Evolutionary conservation across 345 rosid species (phyloP), one percentile per base, ranked within the genome.

Genomic region (Nephelium lappaceum): DNA sequence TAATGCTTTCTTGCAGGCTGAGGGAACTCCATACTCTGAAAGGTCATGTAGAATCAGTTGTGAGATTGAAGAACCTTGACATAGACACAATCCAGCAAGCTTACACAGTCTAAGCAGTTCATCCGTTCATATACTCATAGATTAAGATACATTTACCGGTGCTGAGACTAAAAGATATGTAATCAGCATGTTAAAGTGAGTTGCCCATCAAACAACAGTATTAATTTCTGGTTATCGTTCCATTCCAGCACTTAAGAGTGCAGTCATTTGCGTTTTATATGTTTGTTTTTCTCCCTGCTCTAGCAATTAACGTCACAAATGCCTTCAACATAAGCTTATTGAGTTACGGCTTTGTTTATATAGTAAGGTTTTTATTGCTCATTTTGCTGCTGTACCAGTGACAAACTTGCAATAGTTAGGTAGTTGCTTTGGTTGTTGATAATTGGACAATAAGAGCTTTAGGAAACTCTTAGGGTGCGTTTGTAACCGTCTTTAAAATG

Each of bases 1-100:
- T 36, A 53, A 9, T 45, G 55, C 49, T 12, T 57, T 75, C 43
- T 80, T 80, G 71, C 83, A 95, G 99, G 91, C 78, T 94, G 88
- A 89, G 97, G 81, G 99, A 96, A 82, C 97, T 96, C 42, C 94
- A 89, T 84, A 96, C 97, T 5, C 91, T 93, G 65, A 96, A 96
- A 83, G 99, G 99, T 78, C 98, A 94, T 16, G 98, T 96, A 8
- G 99, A 96, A 86, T 96, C 98, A 4, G 99, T 94, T 70, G 97
- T 94, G 80, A 91, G 95, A 83, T 73, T 94, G 81, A 96, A 96
- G 86, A 97, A 97, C 36, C 91, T 96, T 0, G 99, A 96, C 87
- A 96, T 93, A 49, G 97, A 93, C 85, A 94, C 98, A n/a, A 96
- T 96, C 72, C 99, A 89, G 82, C 99, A 96, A 86, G 90, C 98